phyloP scores from a whole-genome alignment of 2,329 filamentous ascomycete species.

The Knufia fluminis region DNA sequence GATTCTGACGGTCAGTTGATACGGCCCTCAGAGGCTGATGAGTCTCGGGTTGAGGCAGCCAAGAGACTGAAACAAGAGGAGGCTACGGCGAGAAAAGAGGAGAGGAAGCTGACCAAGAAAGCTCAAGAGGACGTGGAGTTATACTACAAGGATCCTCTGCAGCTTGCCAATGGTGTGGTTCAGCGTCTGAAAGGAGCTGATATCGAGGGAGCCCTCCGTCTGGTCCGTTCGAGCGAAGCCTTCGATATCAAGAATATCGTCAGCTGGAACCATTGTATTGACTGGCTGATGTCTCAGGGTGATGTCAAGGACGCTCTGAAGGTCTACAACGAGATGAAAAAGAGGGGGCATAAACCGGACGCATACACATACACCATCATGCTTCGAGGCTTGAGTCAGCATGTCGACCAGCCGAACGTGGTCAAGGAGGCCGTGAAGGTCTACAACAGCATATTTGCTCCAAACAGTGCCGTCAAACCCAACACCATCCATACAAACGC shows the following conservation, averaged over 20 bases:
- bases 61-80: background rate
- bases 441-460: slow-evolving; percentile 64
- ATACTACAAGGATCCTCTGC: slow-evolving; percentile 51
- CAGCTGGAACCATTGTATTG: slow-evolving; percentile 80
- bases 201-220: slow-evolving; percentile 56
- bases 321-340: slow-evolving; percentile 99
- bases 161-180: slow-evolving; percentile 60
- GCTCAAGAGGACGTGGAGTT: slow-evolving; percentile 12
- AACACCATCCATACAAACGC: slow-evolving; percentile 82
- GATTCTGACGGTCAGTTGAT: slow-evolving; percentile 9
- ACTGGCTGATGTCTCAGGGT: slow-evolving; percentile 55
- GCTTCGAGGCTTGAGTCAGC: slow-evolving; percentile 61
- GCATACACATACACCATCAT: slow-evolving; percentile 75
- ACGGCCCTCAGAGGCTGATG: slow-evolving; percentile 6
- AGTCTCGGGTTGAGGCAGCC: background rate
- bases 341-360: slow-evolving; percentile 71
- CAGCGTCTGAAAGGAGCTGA: slow-evolving; percentile 50
- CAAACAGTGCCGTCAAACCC: slow-evolving; percentile 56
- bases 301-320: slow-evolving; percentile 59
- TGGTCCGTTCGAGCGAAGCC: slow-evolving; percentile 47
- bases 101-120: slow-evolving; percentile 10
- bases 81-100: background rate
- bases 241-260: slow-evolving; percentile 57
- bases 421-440: slow-evolving; percentile 62
- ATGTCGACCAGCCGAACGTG: slow-evolving; percentile 48